Conservation (phyloP, 2,329 filamentous ascomycete genomes). For the Coniella vitis region DNA sequence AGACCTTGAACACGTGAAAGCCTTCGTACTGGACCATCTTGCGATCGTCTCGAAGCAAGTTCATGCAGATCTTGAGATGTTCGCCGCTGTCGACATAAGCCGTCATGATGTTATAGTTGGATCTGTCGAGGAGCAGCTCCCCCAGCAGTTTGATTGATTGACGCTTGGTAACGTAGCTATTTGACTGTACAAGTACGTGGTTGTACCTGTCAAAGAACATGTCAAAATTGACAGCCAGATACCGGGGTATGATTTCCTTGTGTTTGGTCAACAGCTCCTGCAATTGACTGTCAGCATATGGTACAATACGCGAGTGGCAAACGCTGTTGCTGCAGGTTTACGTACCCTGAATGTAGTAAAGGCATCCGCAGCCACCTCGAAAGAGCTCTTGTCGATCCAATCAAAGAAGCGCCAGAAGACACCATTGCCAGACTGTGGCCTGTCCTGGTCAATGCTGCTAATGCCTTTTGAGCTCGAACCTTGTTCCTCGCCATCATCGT, state of each 20-base stretch:
- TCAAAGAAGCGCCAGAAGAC: conserved; percentile 96
- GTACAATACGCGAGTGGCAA: neutral
- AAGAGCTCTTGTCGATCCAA: conserved; percentile 94
- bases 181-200: conserved; percentile 76
- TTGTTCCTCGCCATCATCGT: conserved; percentile 72
- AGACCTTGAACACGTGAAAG: conserved; percentile 99
- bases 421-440: conserved; percentile 69
- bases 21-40: conserved; percentile 99
- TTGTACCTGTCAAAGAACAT: conserved; percentile 92
- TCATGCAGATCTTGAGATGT: conserved; percentile 98
- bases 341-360: conserved; percentile 93
- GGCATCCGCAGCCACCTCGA: conserved; percentile 94
- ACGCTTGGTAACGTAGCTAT: conserved; percentile 94
- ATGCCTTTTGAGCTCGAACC: conserved; percentile 71
- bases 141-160: conserved; percentile 97
- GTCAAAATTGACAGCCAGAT: conserved; percentile 84
- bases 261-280: conserved; percentile 92
- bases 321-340: neutral
- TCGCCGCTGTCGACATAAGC: conserved; percentile 92
- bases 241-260: conserved; percentile 83
- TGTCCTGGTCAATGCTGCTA: conserved; percentile 67
- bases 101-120: conserved; percentile 98
- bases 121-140: conserved; percentile 87
- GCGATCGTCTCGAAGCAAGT: conserved; percentile 85
- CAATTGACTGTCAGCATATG: neutral